These are phyloP conservation scores for Domatiomyces catenatus DNA, from an alignment of 2,329 filamentous ascomycete genomes.

Conservation along the genomic window DNA sequence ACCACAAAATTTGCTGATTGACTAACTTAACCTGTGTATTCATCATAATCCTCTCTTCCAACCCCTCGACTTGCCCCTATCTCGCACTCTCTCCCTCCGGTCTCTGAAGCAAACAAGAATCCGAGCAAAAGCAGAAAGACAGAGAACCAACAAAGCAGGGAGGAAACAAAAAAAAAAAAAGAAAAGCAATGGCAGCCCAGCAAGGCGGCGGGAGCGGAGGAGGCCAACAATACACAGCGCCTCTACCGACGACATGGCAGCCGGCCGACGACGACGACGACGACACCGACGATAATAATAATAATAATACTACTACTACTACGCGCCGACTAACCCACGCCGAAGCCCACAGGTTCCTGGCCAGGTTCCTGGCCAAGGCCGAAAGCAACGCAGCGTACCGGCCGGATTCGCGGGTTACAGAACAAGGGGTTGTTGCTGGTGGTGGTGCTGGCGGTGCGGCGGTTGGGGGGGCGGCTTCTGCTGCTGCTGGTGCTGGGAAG, in stretches of 20 bases:
- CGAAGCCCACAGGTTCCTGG: slow-evolving; percentile 14
- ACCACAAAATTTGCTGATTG: too few relatives aligned
- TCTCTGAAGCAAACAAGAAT: too few relatives aligned
- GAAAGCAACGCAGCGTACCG: slow-evolving; percentile 26
- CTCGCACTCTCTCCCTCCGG: too few relatives aligned
- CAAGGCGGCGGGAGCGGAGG: too few relatives aligned
- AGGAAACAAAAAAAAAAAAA: neutral
- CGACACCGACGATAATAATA: neutral
- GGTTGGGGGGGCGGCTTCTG: slow-evolving; percentile 2
- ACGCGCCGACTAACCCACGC: slow-evolving; percentile 11
- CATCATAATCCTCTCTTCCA: too few relatives aligned
- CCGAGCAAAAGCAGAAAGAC: too few relatives aligned
- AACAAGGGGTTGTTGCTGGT: slow-evolving; percentile 12
- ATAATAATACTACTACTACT: neutral
- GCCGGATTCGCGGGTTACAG: slow-evolving; percentile 36
- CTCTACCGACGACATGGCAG: neutral
- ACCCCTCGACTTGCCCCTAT: too few relatives aligned
- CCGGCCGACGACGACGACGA: neutral
- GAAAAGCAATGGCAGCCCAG: neutral
- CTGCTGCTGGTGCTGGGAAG: neutral
- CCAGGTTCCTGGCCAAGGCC: slow-evolving; percentile 12
- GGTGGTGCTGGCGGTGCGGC: slow-evolving; percentile 2
- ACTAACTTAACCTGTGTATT: too few relatives aligned
- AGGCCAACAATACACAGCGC: neutral
- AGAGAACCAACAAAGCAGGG: neutral